Evolutionary conservation across 139 green algal species (phyloP).

Genomic region (Chlamydomonas applanata): DNA sequence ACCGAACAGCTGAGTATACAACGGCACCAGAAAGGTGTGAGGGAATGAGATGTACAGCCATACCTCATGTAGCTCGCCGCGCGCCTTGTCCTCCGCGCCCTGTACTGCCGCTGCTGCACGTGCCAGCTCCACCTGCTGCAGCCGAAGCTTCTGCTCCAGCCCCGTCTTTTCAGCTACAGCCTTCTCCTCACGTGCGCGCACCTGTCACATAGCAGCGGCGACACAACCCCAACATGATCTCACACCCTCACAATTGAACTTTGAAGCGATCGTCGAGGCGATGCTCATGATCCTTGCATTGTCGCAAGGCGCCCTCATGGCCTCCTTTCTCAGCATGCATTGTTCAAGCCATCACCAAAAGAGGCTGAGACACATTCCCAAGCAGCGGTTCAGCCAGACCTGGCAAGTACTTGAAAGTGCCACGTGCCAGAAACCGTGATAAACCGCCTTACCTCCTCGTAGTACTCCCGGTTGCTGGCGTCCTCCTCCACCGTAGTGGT

Average conservation of each 20-base stretch:
- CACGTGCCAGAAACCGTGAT: neutral
- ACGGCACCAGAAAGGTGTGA: neutral
- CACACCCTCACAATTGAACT: too few species aligned
- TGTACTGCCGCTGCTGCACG: constrained; percentile 25
- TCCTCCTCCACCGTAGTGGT: constrained; percentile 55
- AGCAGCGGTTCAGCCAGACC: too few species aligned
- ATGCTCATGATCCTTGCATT: too few species aligned
- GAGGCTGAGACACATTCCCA: too few species aligned
- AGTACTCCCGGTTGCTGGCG: constrained; percentile 49
- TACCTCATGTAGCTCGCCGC: constrained; percentile 34
- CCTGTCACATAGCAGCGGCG: constrained; percentile 4
- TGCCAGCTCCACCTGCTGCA: constrained; percentile 51
- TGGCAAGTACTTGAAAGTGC: too few species aligned
- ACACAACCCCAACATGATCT: too few species aligned
- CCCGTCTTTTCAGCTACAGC: constrained; percentile 43
- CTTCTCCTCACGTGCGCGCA: constrained; percentile 43
- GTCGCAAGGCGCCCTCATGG: too few species aligned
- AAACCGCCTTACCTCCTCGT: constrained; percentile 34
- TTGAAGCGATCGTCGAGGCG: too few species aligned
- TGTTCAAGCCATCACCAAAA: too few species aligned
- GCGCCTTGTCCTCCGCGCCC: constrained; percentile 28
- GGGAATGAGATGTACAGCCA: neutral
- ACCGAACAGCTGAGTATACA: neutral
- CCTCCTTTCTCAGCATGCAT: too few species aligned
- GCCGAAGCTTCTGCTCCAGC: constrained; percentile 56